Evolutionary conservation across 2,329 filamentous ascomycete genomes (phyloP).

Genomic region (Talaromyces sp.): DNA sequence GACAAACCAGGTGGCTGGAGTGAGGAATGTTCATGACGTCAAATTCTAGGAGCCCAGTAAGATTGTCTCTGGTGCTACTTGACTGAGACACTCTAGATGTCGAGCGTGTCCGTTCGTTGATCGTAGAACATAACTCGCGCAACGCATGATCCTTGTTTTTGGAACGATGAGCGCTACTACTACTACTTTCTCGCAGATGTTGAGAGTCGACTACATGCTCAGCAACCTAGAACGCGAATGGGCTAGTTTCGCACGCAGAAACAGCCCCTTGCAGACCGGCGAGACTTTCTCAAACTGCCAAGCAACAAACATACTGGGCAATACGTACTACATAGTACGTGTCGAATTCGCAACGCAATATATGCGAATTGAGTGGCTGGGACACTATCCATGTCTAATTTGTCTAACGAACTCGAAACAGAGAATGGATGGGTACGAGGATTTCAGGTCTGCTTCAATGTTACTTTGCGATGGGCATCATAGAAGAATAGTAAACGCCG

Average conservation of each 20-base stretch:
- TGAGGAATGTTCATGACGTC: slow-evolving; percentile 15
- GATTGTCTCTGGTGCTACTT: background rate
- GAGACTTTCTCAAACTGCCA: background rate
- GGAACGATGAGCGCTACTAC: background rate
- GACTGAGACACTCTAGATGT: background rate
- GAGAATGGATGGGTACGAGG: background rate
- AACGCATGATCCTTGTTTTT: background rate
- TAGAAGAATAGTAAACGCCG: background rate
- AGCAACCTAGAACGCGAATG: background rate
- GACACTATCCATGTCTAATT: background rate
- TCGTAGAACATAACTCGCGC: background rate
- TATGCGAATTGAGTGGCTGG: background rate
- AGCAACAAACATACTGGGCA: background rate
- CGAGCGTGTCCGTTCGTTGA: background rate
- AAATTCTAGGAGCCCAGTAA: background rate
- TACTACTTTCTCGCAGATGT: background rate
- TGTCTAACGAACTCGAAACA: background rate
- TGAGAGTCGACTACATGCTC: background rate
- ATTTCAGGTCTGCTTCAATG: background rate
- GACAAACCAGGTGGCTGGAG: background rate
- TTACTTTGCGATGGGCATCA: background rate
- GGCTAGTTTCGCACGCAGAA: background rate
- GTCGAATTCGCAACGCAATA: background rate
- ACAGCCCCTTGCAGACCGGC: slow-evolving; percentile 5
- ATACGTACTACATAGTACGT: background rate